Percentiles rank a stretch among this genome's conserved stretches.
Conservation (phyloP, 257 asterid genomes). For the Solanum sitiens region DNA sequence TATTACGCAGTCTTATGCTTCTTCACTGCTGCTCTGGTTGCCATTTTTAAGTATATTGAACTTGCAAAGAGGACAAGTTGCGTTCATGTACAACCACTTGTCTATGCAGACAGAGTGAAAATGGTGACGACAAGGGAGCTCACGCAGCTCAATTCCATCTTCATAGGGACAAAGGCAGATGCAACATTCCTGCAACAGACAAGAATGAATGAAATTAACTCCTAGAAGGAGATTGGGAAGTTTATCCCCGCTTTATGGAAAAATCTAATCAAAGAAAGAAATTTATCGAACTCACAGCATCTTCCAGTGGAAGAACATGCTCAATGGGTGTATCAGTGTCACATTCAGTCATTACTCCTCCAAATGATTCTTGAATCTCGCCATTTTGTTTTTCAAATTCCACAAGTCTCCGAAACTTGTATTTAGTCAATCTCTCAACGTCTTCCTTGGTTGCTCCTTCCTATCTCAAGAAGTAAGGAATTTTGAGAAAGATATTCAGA, state of each 20-base stretch:
- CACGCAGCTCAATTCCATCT: conserved; percentile 86
- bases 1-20: conserved; percentile 25
- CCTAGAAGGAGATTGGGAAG: background rate
- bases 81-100: conserved; percentile 90
- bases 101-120: conserved; percentile 85
- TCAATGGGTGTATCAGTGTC: conserved; percentile 64
- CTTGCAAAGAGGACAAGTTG: conserved; percentile 97
- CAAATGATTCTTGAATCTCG: conserved; percentile 87
- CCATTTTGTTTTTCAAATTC: conserved; percentile 88
- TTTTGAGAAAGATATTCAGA: background rate
- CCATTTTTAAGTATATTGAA: conserved; percentile 74
- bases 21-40: conserved; percentile 56
- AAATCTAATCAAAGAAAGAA: background rate
- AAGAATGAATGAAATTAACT: background rate
- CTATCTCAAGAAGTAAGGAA: conserved; percentile 26
- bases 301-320: conserved; percentile 82
- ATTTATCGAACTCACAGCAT: conserved; percentile 52
- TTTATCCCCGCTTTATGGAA: background rate
- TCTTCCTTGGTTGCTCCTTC: conserved; percentile 99
- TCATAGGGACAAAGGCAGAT: conserved; percentile 82
- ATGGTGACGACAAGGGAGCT: conserved; percentile 95
- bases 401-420: conserved; percentile 78
- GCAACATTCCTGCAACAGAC: conserved; percentile 76
- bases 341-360: conserved; percentile 86
- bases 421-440: conserved; percentile 74